phyloP scores from a whole-genome alignment of 176 grass and related monocot species.

The Carex parvula region DNA sequence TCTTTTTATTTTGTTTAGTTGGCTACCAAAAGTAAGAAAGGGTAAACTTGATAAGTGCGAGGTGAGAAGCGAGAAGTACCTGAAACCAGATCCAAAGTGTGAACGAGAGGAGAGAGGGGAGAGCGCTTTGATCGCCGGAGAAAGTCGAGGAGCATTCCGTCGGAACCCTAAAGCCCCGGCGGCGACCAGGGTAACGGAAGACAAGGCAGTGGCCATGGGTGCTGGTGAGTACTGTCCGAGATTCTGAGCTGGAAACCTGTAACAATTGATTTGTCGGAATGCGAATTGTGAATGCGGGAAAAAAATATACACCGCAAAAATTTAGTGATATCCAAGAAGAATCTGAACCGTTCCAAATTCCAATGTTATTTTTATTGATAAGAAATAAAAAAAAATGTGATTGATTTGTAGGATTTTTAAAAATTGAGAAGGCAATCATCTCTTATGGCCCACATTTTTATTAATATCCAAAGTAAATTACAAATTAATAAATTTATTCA shows the following conservation, averaged over 20 bases:
- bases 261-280: neutral
- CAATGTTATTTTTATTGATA: too few species aligned
- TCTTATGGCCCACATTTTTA: too few species aligned
- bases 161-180: neutral
- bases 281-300: neutral
- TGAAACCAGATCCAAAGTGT: constrained; percentile 14
- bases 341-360: neutral
- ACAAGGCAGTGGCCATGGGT: constrained; percentile 12
- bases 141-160: neutral
- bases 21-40: neutral
- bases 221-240: neutral
- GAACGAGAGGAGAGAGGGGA: neutral
- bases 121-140: neutral
- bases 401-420: too few species aligned
- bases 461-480: too few species aligned
- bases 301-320: neutral
- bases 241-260: neutral
- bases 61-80: neutral
- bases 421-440: too few species aligned
- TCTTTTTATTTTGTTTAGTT: neutral
- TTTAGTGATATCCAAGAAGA: neutral
- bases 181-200: neutral
- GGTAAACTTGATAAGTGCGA: neutral
- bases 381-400: too few species aligned
- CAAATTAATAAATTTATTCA: too few species aligned